Conservation (phyloP, 2,329 filamentous ascomycete species). For the Microdochium paspali region DNA sequence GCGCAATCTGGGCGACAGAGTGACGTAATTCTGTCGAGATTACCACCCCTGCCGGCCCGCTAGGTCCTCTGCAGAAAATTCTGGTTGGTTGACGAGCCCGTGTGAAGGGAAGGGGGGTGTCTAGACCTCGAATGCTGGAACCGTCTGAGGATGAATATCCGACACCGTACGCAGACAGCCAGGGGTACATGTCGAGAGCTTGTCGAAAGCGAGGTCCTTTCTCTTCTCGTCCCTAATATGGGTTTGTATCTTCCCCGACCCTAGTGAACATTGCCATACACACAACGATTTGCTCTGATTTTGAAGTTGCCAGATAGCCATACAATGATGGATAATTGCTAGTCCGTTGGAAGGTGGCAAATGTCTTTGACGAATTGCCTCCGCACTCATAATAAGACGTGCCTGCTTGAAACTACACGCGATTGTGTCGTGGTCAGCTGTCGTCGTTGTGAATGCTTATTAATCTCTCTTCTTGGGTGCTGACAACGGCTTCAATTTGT, state of each 20-base stretch:
- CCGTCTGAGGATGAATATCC: not conserved
- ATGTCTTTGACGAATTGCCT: too few relatives aligned
- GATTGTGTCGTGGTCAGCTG: too few relatives aligned
- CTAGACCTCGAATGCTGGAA: not conserved
- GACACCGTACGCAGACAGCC: not conserved
- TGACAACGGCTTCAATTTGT: not conserved
- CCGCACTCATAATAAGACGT: too few relatives aligned
- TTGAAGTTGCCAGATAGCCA: not conserved
- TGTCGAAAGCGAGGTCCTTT: not conserved
- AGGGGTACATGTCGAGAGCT: not conserved
- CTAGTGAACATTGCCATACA: too few relatives aligned
- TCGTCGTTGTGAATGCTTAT: too few relatives aligned
- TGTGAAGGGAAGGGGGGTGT: not conserved
- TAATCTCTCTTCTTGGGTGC: not conserved
- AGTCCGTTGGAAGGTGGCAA: too few relatives aligned
- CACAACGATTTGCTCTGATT: too few relatives aligned
- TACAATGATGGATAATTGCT: too few relatives aligned
- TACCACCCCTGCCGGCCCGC: not conserved
- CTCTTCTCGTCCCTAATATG: not conserved
- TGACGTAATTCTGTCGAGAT: slow-evolving; percentile 1
- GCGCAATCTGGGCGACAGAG: not conserved
- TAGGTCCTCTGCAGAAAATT: not conserved
- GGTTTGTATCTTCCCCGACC: not conserved
- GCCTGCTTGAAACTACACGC: too few relatives aligned
- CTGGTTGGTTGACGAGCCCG: not conserved